Conservation (phyloP, 768 basidiomycete genomes). For the Trametes coccinea region DNA sequence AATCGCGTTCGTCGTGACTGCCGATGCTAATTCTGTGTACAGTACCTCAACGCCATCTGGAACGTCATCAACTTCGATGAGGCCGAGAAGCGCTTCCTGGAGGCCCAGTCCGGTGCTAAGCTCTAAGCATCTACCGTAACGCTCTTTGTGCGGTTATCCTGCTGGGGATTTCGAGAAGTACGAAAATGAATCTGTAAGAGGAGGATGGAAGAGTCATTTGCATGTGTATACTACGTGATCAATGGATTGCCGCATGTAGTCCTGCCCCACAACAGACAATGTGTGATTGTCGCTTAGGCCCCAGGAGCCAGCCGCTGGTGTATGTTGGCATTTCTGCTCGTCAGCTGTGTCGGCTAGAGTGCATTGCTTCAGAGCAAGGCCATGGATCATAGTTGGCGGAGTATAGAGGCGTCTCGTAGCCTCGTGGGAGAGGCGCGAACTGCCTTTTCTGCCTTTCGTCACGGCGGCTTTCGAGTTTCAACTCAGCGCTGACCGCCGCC, state of each 20-base stretch:
- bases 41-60: slow-evolving; percentile 82
- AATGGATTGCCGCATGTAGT: slow-evolving; percentile 7
- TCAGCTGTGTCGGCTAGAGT: too few relatives aligned
- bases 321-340: background rate
- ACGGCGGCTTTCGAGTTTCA: too few relatives aligned
- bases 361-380: too few relatives aligned
- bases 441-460: too few relatives aligned
- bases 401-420: too few relatives aligned
- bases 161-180: background rate
- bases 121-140: slow-evolving; percentile 32
- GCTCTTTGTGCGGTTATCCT: background rate
- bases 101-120: slow-evolving; percentile 41
- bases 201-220: slow-evolving; percentile 7
- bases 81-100: slow-evolving; percentile 64
- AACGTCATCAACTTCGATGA: slow-evolving; percentile 71
- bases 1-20: background rate
- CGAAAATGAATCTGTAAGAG: slow-evolving; percentile 5
- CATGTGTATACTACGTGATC: slow-evolving; percentile 20
- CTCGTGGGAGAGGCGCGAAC: too few relatives aligned
- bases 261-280: background rate
- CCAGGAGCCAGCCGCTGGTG: background rate
- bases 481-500: too few relatives aligned
- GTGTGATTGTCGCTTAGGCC: background rate
- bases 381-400: too few relatives aligned
- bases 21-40: background rate